These are phyloP conservation scores for Aphanomyces euteiches DNA, from an alignment of 352 stramenopile species.

Conservation along the genomic window DNA sequence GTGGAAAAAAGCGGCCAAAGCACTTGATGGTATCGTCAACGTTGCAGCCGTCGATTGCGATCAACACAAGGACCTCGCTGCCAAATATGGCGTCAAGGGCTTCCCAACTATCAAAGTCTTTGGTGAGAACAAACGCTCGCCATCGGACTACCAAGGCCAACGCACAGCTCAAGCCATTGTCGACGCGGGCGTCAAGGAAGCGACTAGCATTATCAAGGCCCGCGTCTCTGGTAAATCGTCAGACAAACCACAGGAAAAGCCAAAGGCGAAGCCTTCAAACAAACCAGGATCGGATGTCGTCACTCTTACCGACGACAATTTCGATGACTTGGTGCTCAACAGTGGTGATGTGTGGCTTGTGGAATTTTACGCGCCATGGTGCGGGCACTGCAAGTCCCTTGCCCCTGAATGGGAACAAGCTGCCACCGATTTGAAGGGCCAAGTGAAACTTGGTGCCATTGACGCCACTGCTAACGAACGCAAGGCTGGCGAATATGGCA, in stretches of 20 bases:
- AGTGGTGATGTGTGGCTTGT: slow-evolving; percentile 88
- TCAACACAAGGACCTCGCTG: slow-evolving; percentile 76
- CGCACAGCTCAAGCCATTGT: slow-evolving; percentile 83
- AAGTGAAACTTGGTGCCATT: slow-evolving; percentile 88
- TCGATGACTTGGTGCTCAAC: slow-evolving; percentile 88
- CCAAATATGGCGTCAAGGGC: slow-evolving; percentile 84
- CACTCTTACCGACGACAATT: slow-evolving; percentile 88
- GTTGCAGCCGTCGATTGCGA: slow-evolving; percentile 84
- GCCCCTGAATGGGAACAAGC: slow-evolving; percentile 90
- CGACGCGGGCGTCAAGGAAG: slow-evolving; percentile 65
- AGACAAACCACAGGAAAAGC: slow-evolving; percentile 47
- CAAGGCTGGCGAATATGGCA: slow-evolving; percentile 81
- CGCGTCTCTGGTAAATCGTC: slow-evolving; percentile 58
- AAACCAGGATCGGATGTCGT: slow-evolving; percentile 54
- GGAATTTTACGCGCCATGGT: slow-evolving; percentile 92
- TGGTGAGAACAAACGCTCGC: slow-evolving; percentile 71
- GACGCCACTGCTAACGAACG: slow-evolving; percentile 91
- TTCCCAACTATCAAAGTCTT: slow-evolving; percentile 95
- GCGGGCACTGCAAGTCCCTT: slow-evolving; percentile 89
- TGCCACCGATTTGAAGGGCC: slow-evolving; percentile 80
- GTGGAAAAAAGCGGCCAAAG: slow-evolving; percentile 88
- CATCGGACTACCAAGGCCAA: slow-evolving; percentile 71
- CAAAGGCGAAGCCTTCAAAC: slow-evolving; percentile 29
- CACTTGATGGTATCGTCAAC: slow-evolving; percentile 86
- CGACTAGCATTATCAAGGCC: slow-evolving; percentile 72